Percentiles rank a stretch among this genome's conserved stretches.
Conservation (phyloP, 2,329 filamentous ascomycete species). For the Diaporthe vexans region DNA sequence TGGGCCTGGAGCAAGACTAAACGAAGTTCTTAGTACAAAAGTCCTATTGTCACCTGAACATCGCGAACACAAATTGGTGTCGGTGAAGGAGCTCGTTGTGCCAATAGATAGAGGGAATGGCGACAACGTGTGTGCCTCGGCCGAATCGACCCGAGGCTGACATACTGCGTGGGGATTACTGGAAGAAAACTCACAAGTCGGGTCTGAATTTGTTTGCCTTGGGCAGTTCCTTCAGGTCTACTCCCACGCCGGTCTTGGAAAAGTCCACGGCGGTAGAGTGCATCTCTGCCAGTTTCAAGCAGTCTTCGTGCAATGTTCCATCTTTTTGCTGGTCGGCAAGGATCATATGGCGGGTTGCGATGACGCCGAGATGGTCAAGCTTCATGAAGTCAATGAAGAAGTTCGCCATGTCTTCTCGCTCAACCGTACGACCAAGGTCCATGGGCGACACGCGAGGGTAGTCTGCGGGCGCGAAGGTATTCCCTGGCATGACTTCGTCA, state of each 20-base stretch:
- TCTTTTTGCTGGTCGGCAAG: conserved; percentile 68
- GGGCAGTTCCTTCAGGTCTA: conserved; percentile 61
- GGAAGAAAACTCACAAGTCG: conserved; percentile 66
- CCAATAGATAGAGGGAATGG: fast-evolving
- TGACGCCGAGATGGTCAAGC: conserved; percentile 74
- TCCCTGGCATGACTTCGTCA: conserved; percentile 57
- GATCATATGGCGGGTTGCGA: conserved; percentile 75
- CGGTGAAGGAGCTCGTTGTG: fast-evolving
- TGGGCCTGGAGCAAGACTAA: conserved; percentile 62
- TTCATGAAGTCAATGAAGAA: conserved; percentile 87
- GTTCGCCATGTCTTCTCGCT: conserved; percentile 76
- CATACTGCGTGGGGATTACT: not conserved
- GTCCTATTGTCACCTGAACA: not conserved
- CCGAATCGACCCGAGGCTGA: not conserved
- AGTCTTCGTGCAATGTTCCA: conserved; percentile 68
- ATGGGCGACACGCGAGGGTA: conserved; percentile 72
- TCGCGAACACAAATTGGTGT: fast-evolving
- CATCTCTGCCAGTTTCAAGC: conserved; percentile 69
- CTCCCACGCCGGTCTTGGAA: conserved; percentile 78
- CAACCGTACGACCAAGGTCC: conserved; percentile 73
- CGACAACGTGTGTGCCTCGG: not conserved
- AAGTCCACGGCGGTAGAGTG: conserved; percentile 82
- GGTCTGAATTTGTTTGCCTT: conserved; percentile 58
- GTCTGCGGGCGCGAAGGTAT: conserved; percentile 72
- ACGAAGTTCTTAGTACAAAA: conserved; percentile 35